Base-by-base conservation (phyloP, 2,329 filamentous ascomycete genomes). In the Cytospora chrysosperma region DNA sequence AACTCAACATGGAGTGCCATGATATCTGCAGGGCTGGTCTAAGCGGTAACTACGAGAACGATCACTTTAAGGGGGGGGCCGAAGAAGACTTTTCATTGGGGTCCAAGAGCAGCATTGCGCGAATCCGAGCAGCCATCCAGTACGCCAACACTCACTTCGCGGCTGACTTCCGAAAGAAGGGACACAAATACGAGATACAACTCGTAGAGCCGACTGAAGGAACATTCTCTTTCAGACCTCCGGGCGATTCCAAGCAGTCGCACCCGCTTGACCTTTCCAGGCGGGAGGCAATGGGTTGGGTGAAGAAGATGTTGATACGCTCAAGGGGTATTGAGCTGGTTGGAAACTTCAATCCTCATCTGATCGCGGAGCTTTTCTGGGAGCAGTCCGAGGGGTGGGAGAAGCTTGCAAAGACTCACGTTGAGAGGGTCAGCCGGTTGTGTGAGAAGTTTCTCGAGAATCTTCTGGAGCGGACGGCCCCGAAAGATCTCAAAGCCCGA, bases 331-430 rank as follows among this genome's bases (percentile, higher is more conserved):
- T 49, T 1, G 62, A 64, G 34, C 6, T 64, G 17, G 15, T 64
- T 0, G 62, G 62, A 0, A 64, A 9, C 0, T 64, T 61, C 53
- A 64, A 64, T 9, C 24, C 57, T 5, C 17, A 43, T 13, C 1
- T 64, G 3, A 2, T 61, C 2, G 57, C 57, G 1, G 62, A 64
- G 26, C 34, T 64, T 0, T 61, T 64, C n/a, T 64, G 62, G 62
- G 62, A 64, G 19, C 62, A 64, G 17, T 61, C 57, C 0, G 62
- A 61, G 17, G 5, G 1, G 5, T 64, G 62, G 62, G 62, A 54
- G 1, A 30, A 21, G 15, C 3, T 56, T 0, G 10, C 62, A 2
- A 26, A 1, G 0, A 3, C 9, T 1, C 52, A 64, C 19, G n/a
- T 61, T 15, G 17, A 49, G n/a, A 10, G 8, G 0, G 9, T 64